Conservation (phyloP, 2,329 filamentous ascomycete genomes). For the Penicillium capsulatum region DNA sequence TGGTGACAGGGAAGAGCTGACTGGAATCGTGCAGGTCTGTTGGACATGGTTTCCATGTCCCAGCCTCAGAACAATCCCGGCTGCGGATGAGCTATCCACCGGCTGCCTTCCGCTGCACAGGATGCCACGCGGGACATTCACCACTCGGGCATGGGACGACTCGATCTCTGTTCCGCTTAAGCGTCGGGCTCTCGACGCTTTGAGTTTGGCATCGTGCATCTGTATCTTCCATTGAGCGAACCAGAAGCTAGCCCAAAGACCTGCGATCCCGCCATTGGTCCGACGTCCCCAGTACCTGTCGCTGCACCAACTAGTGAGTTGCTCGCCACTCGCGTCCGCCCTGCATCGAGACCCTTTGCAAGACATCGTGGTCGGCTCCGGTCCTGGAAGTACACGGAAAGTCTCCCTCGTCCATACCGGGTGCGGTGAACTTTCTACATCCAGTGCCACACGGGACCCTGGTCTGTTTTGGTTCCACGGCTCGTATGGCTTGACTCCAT, state of each 20-base stretch:
- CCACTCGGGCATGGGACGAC: conserved; percentile 3
- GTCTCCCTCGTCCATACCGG: conserved; percentile 5
- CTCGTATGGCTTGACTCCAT: conserved; percentile 5
- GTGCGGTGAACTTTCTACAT: conserved; percentile 10
- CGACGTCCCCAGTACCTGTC: conserved; percentile 7
- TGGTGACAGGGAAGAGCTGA: not conserved
- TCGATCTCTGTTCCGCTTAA: conserved; percentile 12
- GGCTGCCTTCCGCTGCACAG: conserved; percentile 4
- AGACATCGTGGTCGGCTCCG: conserved; percentile 6
- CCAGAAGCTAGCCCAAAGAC: conserved; percentile 7
- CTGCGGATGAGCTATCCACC: conserved; percentile 9
- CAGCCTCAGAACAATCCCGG: not conserved
- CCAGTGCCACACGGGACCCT: conserved; percentile 8
- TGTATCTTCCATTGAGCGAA: conserved; percentile 7
- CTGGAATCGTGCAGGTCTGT: not conserved
- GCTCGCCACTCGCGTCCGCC: conserved; percentile 10
- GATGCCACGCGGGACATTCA: conserved; percentile 14
- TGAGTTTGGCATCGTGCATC: conserved; percentile 9
- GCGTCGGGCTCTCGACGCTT: conserved; percentile 9
- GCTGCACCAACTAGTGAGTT: conserved; percentile 15
- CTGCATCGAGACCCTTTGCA: conserved; percentile 10
- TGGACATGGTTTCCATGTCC: conserved; percentile 2
- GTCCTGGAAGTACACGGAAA: conserved; percentile 9
- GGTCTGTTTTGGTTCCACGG: conserved; percentile 9
- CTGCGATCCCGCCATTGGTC: conserved; percentile 9